These are phyloP conservation scores for Lindgomyces ingoldianus DNA, from an alignment of 495 filamentous ascomycete genomes.

Conservation along the genomic window DNA sequence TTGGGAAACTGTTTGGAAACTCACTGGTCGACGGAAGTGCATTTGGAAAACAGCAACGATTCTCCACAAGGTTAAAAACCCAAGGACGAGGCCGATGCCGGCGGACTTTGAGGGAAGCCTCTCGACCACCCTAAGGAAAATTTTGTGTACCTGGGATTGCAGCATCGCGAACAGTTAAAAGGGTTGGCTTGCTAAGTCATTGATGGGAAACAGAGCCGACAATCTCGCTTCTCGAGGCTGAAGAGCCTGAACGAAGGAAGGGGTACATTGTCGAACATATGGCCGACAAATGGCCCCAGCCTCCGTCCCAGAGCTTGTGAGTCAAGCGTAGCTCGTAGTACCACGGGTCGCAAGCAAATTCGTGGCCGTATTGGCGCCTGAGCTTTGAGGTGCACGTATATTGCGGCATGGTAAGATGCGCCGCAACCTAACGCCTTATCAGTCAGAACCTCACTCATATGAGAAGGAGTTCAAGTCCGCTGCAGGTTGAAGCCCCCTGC, in stretches of 20 bases:
- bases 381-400: not conserved
- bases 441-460: not conserved
- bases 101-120: not conserved
- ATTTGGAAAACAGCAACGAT: conserved; percentile 1
- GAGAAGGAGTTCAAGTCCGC: not conserved
- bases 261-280: not conserved
- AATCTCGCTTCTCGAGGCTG: not conserved
- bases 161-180: not conserved
- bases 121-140: not conserved
- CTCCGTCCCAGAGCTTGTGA: not conserved
- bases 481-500: not conserved
- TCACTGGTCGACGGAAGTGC: not conserved
- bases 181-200: not conserved
- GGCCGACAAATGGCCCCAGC: not conserved
- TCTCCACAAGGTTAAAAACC: not conserved
- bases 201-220: not conserved
- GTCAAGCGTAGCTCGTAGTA: not conserved
- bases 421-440: not conserved
- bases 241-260: not conserved
- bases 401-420: not conserved
- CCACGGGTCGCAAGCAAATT: not conserved
- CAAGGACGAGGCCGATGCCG: not conserved
- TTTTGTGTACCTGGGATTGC: not conserved
- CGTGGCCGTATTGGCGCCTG: not conserved
- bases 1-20: not conserved